A percentile compares a stretch with the other conserved stretches of the same genome.
phyloP scores from a whole-genome alignment of 352 stramenopile genomes.

The Globisporangium parvum region DNA sequence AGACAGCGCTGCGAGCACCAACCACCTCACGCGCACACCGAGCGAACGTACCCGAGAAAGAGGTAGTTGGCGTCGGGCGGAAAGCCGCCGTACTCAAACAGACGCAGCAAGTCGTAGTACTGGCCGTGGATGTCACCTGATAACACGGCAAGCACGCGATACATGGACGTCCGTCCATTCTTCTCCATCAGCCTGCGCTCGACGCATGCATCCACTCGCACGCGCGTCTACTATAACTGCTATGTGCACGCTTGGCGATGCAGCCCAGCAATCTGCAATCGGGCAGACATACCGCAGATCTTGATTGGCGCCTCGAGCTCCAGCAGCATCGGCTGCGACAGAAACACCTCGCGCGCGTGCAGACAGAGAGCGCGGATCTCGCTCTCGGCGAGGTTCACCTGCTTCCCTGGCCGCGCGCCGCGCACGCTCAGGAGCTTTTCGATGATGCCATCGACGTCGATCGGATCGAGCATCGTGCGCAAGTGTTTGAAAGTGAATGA shows the following conservation, averaged over 20 bases:
- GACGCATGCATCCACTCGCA: too few relatives aligned
- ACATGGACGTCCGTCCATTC: too few relatives aligned
- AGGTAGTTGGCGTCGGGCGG: conserved; percentile 71
- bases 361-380: conserved; percentile 98
- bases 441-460: conserved; percentile 86
- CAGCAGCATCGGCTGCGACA: conserved; percentile 97
- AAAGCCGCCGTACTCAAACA: conserved; percentile 94
- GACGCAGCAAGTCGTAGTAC: conserved; percentile 97
- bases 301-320: conserved; percentile 99
- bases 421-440: conserved; percentile 89
- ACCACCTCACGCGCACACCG: too few relatives aligned
- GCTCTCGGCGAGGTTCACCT: conserved; percentile 93
- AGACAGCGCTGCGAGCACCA: too few relatives aligned
- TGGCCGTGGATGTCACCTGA: conserved; percentile 94
- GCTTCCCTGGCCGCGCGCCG: conserved; percentile 59
- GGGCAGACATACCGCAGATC: conserved; percentile 91
- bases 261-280: too few relatives aligned
- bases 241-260: too few relatives aligned
- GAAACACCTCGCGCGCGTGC: conserved; percentile 92
- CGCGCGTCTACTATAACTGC: too few relatives aligned
- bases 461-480: conserved; percentile 42
- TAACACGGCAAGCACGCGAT: background rate
- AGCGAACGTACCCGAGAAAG: conserved; percentile 59
- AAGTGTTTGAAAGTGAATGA: too few relatives aligned
- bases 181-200: too few relatives aligned